These are phyloP conservation scores for Eremochloa ophiuroides DNA, from an alignment of 176 grass and related monocot genomes.

Conservation along the genomic window DNA sequence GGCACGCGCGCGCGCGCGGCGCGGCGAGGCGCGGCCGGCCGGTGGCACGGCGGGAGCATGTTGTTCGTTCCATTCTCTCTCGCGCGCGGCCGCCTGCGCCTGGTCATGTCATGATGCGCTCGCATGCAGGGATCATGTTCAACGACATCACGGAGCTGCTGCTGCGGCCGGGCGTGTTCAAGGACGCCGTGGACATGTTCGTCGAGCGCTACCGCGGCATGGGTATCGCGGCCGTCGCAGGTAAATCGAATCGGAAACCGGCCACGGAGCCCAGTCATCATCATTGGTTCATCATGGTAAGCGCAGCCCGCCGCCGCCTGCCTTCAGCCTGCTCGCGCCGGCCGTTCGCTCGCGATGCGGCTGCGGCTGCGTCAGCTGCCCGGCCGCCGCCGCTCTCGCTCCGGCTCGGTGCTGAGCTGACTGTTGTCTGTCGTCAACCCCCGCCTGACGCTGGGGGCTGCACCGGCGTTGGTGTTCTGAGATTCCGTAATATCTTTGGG, in stretches of 20 bases:
- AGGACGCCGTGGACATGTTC: slow-evolving; percentile 82
- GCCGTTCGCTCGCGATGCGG: too few species aligned
- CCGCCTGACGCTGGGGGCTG: background rate
- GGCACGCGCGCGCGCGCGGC: background rate
- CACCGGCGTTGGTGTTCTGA: slow-evolving; percentile 19
- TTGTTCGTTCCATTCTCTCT: background rate
- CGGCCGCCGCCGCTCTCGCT: too few species aligned
- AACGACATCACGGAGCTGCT: slow-evolving; percentile 91
- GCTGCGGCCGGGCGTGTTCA: slow-evolving; percentile 76
- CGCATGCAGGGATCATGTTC: slow-evolving; percentile 89
- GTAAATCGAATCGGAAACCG: slow-evolving; percentile 18
- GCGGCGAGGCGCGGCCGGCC: too few species aligned
- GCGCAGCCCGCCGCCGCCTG: background rate
- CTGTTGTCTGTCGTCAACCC: background rate
- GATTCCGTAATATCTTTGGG: slow-evolving; percentile 43
- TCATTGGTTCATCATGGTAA: background rate
- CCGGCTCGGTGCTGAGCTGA: too few species aligned
- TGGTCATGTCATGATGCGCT: too few species aligned
- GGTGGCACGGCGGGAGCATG: background rate
- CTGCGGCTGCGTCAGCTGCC: too few species aligned
- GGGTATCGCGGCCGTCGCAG: slow-evolving; percentile 74
- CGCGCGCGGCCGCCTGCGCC: background rate
- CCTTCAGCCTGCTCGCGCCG: too few species aligned
- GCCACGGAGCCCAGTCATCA: too few species aligned
- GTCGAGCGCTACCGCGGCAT: slow-evolving; percentile 86